Evolutionary conservation across 805 yeast species (phyloP).

Genomic region (Saturnispora diversa): DNA sequence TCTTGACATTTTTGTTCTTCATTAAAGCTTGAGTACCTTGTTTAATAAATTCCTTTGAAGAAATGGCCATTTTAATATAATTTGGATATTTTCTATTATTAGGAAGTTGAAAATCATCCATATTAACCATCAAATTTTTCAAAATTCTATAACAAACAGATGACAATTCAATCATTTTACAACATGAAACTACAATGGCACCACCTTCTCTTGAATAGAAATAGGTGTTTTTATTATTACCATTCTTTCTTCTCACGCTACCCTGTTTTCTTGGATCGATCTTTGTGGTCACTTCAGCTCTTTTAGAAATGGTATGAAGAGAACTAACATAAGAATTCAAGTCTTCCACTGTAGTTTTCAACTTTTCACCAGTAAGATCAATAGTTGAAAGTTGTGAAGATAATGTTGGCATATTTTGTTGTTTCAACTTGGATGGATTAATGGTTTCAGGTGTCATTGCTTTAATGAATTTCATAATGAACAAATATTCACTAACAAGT

Average conservation of each 20-base stretch:
- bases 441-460: slow-evolving; percentile 16
- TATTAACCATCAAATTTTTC: slow-evolving; percentile 32
- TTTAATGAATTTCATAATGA: slow-evolving; percentile 20
- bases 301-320: slow-evolving; percentile 36
- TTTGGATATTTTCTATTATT: slow-evolving; percentile 59
- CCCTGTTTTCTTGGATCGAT: slow-evolving; percentile 10
- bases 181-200: slow-evolving; percentile 26
- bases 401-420: background rate
- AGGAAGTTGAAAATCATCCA: slow-evolving; percentile 61
- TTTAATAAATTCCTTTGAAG: slow-evolving; percentile 52
- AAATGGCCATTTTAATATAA: slow-evolving; percentile 46
- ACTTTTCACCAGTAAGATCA: slow-evolving; percentile 33
- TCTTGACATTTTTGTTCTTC: slow-evolving; percentile 30
- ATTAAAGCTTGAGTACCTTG: slow-evolving; percentile 55
- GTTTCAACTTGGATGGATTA: slow-evolving; percentile 27
- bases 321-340: slow-evolving; percentile 57
- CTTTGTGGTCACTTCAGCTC: slow-evolving; percentile 16
- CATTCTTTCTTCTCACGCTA: background rate
- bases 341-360: slow-evolving; percentile 54
- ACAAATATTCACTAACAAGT: slow-evolving; percentile 48
- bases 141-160: slow-evolving; percentile 44
- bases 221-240: slow-evolving; percentile 25
- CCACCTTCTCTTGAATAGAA: slow-evolving; percentile 63
- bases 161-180: slow-evolving; percentile 47
- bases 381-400: slow-evolving; percentile 37